These are phyloP conservation scores for Tolypocladium guangdongense DNA, from an alignment of 2,329 filamentous ascomycete species.

Conservation along the genomic window DNA sequence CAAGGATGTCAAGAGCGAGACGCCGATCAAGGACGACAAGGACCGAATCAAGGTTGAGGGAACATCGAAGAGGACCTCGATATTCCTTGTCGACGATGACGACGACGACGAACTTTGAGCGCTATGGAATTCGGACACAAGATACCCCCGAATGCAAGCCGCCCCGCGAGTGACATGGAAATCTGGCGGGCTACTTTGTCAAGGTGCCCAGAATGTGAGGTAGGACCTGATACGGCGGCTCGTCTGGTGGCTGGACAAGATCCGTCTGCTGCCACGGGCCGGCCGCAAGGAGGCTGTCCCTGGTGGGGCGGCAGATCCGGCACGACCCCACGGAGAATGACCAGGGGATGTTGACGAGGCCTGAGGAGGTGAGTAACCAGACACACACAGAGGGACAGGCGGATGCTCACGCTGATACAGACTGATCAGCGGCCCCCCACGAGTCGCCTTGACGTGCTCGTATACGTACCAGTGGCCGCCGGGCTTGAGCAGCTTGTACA, in stretches of 20 bases:
- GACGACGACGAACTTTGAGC: slow-evolving; percentile 26
- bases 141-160: slow-evolving; percentile 11
- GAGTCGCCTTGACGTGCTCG: slow-evolving; percentile 42
- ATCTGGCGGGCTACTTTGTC: slow-evolving; percentile 29
- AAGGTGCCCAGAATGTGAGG: slow-evolving; percentile 42
- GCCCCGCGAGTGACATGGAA: background rate
- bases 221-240: slow-evolving; percentile 30
- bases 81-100: slow-evolving; percentile 27
- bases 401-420: slow-evolving; percentile 39
- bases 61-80: slow-evolving; percentile 17
- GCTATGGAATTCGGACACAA: slow-evolving; percentile 4
- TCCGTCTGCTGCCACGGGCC: slow-evolving; percentile 41
- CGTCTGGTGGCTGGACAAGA: slow-evolving; percentile 26
- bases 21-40: slow-evolving; percentile 1
- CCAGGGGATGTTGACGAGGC: slow-evolving; percentile 41
- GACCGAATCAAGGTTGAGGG: slow-evolving; percentile 7
- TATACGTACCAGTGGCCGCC: slow-evolving; percentile 53
- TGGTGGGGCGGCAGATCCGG: slow-evolving; percentile 37
- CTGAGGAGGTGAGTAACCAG: slow-evolving; percentile 17
- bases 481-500: slow-evolving; percentile 48
- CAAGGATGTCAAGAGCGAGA: background rate
- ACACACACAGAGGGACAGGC: background rate
- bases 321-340: slow-evolving; percentile 41
- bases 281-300: slow-evolving; percentile 32
- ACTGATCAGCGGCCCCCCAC: slow-evolving; percentile 27